Evolutionary conservation across 768 basidiomycete species (phyloP).

Genomic region (Hysterangium stoloniferum): DNA sequence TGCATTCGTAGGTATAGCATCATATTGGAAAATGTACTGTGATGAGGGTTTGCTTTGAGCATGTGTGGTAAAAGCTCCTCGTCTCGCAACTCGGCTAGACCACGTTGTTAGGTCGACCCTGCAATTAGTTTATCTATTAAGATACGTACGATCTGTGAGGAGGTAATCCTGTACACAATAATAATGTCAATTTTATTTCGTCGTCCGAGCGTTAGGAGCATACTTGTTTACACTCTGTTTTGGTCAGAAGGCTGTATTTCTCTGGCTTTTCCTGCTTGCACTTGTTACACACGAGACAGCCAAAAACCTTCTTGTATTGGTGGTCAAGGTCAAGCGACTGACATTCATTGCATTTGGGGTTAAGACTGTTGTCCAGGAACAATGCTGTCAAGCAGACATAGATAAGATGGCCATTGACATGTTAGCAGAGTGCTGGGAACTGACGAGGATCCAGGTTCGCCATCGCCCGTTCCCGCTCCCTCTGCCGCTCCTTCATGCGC

Average conservation of each 20-base stretch:
- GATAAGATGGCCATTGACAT: not conserved
- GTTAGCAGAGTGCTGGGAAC: conserved; percentile 18
- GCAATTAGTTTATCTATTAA: not conserved
- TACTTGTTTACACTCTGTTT: conserved; percentile 97
- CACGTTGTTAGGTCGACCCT: conserved; percentile 2
- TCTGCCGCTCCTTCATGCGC: conserved; percentile 68
- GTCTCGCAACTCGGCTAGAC: conserved; percentile 85
- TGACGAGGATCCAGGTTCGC: conserved; percentile 71
- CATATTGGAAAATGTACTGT: conserved; percentile 96
- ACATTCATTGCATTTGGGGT: conserved; percentile 85
- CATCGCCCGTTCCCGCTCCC: conserved; percentile 69
- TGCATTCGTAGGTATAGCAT: conserved; percentile 94
- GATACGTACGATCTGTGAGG: conserved; percentile 76
- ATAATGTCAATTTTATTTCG: not conserved
- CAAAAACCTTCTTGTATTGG: conserved; percentile 73
- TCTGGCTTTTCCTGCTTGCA: conserved; percentile 90
- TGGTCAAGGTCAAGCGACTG: conserved; percentile 84
- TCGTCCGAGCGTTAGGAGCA: conserved; percentile 15
- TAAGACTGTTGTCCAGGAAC: conserved; percentile 59
- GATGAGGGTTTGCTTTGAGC: conserved; percentile 90
- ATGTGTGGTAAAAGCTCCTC: conserved; percentile 88
- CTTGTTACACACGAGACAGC: conserved; percentile 76
- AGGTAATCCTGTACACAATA: conserved; percentile 69
- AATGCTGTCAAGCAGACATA: conserved; percentile 46
- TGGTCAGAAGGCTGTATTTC: conserved; percentile 90